Base-by-base conservation (phyloP, 331 rosid genomes). In the Cucumis variabilis region DNA sequence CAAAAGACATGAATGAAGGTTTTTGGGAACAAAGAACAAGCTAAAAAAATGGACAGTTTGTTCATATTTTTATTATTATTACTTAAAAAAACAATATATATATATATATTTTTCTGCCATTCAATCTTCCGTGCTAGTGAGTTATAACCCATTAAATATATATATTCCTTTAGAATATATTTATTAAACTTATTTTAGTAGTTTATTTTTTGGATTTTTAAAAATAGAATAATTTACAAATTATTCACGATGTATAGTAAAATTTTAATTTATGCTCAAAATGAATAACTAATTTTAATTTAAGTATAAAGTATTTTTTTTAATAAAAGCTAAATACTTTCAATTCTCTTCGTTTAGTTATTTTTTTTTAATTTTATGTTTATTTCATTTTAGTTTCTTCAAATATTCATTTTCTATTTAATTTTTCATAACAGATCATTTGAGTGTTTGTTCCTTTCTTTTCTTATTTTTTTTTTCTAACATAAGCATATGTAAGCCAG, bases 1-100 rank as follows among this genome's bases (percentile, higher is more conserved):
- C 83, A 46, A 76, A 78, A 78, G 41, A 78, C 66, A 76, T 46
- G 60, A 46, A 44, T 2, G 30, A 76, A 76, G 82, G 11, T 44
- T 76, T 76, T 46, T 76, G 60, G 62, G 82, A 51, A 41, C 62
- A 66, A 37, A 10, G 25, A n/a, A 21, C 25, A 48, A 78, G 60
- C 82, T 2, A 8, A 33, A 46, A 44, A 41, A 5, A 11, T 10
- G 30, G 58, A 74, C 58, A 13, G 6, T 66, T n/a, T 67, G 15
- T 55, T 55, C 19, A 14, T 55, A 16, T 58, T 58, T 0, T 58
- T 53, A 14, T 53, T 51, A 51, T 51, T 11, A 1, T 2, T 58
- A 6, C 17, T 58, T 53, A 53, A 53, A 53, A 13, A 53, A 14
- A 11, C 12, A 1, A 51, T n/a, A n/a, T n/a, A n/a, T n/a, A n/a